These are phyloP conservation scores for Sporothrix mexicana DNA, from an alignment of 2,329 filamentous ascomycete species.

Conservation along the genomic window DNA sequence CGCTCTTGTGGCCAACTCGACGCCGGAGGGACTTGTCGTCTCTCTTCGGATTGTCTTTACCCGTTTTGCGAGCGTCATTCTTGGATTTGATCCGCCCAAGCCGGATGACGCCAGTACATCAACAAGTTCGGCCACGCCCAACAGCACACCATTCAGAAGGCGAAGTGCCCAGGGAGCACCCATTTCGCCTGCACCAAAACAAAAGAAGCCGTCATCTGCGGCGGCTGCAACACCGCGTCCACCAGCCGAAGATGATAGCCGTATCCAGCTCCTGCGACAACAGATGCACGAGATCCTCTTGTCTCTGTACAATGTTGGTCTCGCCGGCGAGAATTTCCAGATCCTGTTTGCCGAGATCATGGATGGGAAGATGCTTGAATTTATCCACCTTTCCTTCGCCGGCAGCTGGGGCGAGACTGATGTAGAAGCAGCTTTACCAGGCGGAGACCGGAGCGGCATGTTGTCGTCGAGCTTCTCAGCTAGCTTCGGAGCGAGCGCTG, in stretches of 20 bases:
- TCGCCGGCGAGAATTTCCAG: conserved; percentile 72
- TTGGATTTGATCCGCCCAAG: conserved; percentile 46
- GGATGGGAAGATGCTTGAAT: conserved; percentile 67
- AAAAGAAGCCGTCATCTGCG: background rate
- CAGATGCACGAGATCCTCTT: conserved; percentile 63
- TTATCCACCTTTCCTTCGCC: conserved; percentile 66
- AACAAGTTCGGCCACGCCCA: conserved; percentile 1
- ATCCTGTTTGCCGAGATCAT: conserved; percentile 74
- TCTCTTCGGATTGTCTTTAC: conserved; percentile 62
- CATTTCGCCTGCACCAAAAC: conserved; percentile 30
- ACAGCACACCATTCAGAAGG: conserved; percentile 19
- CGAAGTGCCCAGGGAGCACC: conserved; percentile 33
- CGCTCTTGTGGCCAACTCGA: conserved; percentile 68
- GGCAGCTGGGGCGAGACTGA: conserved; percentile 61
- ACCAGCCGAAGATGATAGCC: conserved; percentile 41
- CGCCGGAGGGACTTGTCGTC: conserved; percentile 58
- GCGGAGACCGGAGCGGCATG: background rate
- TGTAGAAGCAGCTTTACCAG: background rate
- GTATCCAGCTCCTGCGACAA: conserved; percentile 48
- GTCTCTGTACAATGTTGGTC: conserved; percentile 66
- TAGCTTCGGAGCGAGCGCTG: conserved; percentile 3
- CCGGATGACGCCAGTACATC: background rate
- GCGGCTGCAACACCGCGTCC: conserved; percentile 35
- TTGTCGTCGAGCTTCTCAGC: background rate
- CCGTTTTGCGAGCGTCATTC: conserved; percentile 57